Conservation (phyloP, 2,329 filamentous ascomycete genomes). For the Beauveria sp. region DNA sequence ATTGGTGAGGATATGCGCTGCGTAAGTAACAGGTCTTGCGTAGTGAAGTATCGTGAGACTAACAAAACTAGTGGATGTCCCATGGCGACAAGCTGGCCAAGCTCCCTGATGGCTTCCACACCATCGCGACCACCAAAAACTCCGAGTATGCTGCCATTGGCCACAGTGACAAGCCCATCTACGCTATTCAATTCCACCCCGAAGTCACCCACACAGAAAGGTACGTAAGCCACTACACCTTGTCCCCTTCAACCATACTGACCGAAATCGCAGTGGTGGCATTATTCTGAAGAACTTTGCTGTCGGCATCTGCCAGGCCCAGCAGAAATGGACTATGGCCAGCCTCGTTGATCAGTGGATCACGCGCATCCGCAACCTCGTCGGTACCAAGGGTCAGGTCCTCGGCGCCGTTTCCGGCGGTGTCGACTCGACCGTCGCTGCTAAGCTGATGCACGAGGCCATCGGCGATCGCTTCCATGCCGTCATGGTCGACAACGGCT, state of each 20-base stretch:
- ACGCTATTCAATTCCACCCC: constrained; percentile 73
- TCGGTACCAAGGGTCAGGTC: constrained; percentile 76
- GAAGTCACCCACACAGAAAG: constrained; percentile 48
- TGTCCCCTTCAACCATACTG: constrained; percentile 36
- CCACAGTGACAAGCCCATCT: constrained; percentile 62
- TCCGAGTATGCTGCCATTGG: constrained; percentile 74
- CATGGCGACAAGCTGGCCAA: constrained; percentile 63
- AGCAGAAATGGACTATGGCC: constrained; percentile 76
- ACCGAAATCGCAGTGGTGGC: constrained; percentile 57
- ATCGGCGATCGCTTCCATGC: constrained; percentile 81
- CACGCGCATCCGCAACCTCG: constrained; percentile 67
- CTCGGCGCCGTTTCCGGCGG: constrained; percentile 52
- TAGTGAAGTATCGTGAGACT: not conserved
- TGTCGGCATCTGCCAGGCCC: constrained; percentile 70
- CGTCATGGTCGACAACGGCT: constrained; percentile 72
- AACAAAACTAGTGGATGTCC: constrained; percentile 1
- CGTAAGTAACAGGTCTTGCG: not conserved
- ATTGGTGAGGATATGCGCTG: not conserved
- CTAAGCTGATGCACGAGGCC: constrained; percentile 76
- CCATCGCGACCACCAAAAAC: constrained; percentile 68
- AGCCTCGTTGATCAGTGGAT: constrained; percentile 80
- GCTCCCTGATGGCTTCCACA: constrained; percentile 65
- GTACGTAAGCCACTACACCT: not conserved
- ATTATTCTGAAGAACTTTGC: constrained; percentile 72
- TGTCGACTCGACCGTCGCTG: constrained; percentile 83